Percentiles rank a stretch among this genome's conserved stretches.
phyloP scores from a whole-genome alignment of 148 eudicot species.

The Hydrangea macrophylla region DNA sequence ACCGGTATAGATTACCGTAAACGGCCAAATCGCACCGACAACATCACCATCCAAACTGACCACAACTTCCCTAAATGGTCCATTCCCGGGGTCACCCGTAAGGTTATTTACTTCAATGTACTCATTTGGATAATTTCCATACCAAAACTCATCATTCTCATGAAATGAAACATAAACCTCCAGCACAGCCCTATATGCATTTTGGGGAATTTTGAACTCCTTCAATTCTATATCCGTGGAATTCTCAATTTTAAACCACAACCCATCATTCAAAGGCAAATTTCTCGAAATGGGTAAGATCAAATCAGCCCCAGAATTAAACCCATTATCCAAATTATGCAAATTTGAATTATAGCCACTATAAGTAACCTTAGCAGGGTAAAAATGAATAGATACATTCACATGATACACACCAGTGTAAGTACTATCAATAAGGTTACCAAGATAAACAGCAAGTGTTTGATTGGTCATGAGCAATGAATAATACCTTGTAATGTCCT shows the following conservation, averaged over 20 bases:
- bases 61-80: constrained; percentile 83
- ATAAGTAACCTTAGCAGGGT: constrained; percentile 29
- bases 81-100: constrained; percentile 50
- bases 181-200: constrained; percentile 74
- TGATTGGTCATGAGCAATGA: constrained; percentile 53
- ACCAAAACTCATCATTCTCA: constrained; percentile 91
- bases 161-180: constrained; percentile 90
- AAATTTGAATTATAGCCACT: neutral
- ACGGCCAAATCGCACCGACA: constrained; percentile 84
- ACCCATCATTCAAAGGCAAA: constrained; percentile 75
- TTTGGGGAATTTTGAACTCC: constrained; percentile 52
- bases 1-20: constrained; percentile 83
- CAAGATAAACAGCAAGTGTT: constrained; percentile 70
- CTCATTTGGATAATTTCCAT: constrained; percentile 60
- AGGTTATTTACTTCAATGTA: constrained; percentile 58
- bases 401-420: constrained; percentile 94
- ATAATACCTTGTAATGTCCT: constrained; percentile 69
- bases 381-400: constrained; percentile 51
- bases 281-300: constrained; percentile 74
- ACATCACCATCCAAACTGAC: constrained; percentile 57
- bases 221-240: constrained; percentile 42
- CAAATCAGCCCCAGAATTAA: constrained; percentile 51
- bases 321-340: constrained; percentile 4
- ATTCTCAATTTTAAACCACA: constrained; percentile 80
- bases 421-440: constrained; percentile 58